Evolutionary conservation across 495 filamentous ascomycete genomes (phyloP).

Genomic region (Annulohypoxylon maeteangense): DNA sequence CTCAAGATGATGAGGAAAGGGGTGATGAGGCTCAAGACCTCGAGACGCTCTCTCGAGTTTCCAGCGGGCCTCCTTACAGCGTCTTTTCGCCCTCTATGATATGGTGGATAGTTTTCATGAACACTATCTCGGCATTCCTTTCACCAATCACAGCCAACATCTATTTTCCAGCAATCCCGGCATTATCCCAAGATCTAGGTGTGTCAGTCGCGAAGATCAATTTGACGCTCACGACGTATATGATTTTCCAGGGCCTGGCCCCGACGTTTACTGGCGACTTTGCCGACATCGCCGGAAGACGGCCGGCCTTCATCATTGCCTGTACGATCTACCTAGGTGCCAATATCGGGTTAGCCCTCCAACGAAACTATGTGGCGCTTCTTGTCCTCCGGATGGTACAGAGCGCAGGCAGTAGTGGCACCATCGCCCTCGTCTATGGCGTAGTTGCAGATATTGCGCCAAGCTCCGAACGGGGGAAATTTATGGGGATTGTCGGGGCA

Average conservation of each 20-base stretch:
- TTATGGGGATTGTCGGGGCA: conserved; percentile 65
- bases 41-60: conserved; percentile 47
- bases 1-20: conserved; percentile 14
- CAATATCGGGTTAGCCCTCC: conserved; percentile 71
- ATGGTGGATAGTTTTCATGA: conserved; percentile 72
- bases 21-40: conserved; percentile 35
- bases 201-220: conserved; percentile 72
- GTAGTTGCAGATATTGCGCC: conserved; percentile 71
- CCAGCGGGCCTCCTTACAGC: conserved; percentile 60
- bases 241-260: conserved; percentile 70
- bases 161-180: conserved; percentile 78
- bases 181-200: conserved; percentile 63
- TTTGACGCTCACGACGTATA: conserved; percentile 72
- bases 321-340: conserved; percentile 70
- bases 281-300: conserved; percentile 66
- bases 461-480: conserved; percentile 67
- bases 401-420: conserved; percentile 67
- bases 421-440: conserved; percentile 67
- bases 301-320: conserved; percentile 68
- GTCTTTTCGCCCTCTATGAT: conserved; percentile 67
- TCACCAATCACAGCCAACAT: conserved; percentile 82
- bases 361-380: conserved; percentile 68
- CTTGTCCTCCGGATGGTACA: conserved; percentile 72
- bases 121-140: conserved; percentile 71
- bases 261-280: conserved; percentile 70